Percentiles rank a stretch among this genome's conserved stretches.
Conservation (phyloP, 257 asterid species). For the Rhazya stricta region DNA sequence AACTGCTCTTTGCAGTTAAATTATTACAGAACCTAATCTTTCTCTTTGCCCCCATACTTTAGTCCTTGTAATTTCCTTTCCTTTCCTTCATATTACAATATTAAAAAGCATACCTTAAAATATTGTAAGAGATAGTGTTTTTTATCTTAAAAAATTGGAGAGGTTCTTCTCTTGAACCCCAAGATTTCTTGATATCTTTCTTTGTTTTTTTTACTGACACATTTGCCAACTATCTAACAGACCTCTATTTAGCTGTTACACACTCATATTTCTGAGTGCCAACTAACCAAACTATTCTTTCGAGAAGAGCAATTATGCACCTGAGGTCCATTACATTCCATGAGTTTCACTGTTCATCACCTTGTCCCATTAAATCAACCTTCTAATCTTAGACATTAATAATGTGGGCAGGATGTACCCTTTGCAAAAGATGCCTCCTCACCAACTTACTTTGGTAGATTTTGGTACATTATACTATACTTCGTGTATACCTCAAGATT, state of each 20-base stretch:
- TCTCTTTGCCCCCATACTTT: conserved; percentile 22
- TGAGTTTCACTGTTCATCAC: conserved; percentile 27
- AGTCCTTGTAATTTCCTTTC: conserved; percentile 29
- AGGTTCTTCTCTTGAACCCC: conserved; percentile 78
- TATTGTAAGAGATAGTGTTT: conserved; percentile 23
- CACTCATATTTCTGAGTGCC: conserved; percentile 66
- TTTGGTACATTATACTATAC: conserved; percentile 1
- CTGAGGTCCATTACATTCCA: conserved; percentile 28
- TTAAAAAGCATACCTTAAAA: conserved; percentile 13
- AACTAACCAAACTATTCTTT: conserved; percentile 56
- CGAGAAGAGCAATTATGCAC: conserved; percentile 35
- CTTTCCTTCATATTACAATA: conserved; percentile 6
- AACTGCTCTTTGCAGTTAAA: conserved; percentile 64
- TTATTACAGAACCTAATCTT: conserved; percentile 65
- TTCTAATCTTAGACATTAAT: conserved; percentile 12
- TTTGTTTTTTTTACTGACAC: conserved; percentile 59
- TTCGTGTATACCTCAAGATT: conserved; percentile 25
- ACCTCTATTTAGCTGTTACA: conserved; percentile 71
- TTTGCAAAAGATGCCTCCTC: conserved; percentile 17
- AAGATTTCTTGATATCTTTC: conserved; percentile 45
- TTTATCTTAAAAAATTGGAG: conserved; percentile 31
- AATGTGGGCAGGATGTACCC: conserved; percentile 15
- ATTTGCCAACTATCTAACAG: conserved; percentile 67
- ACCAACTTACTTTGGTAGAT: conserved; percentile 16
- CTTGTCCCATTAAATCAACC: conserved; percentile 28